These are phyloP conservation scores for Hymenoscyphus salicellus DNA, from an alignment of 2,329 filamentous ascomycete species.

Conservation along the genomic window DNA sequence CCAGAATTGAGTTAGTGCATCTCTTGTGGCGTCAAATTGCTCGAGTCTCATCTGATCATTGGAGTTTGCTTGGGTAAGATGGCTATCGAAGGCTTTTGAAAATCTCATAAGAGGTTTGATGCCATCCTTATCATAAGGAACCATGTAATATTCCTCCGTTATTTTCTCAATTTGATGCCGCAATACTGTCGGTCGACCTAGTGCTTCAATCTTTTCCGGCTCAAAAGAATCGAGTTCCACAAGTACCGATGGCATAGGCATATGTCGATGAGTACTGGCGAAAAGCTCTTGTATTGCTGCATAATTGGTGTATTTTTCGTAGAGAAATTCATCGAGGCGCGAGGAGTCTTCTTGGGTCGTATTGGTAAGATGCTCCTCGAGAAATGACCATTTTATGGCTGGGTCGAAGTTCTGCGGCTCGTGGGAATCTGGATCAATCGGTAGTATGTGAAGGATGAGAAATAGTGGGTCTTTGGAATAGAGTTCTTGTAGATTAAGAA, in stretches of 20 bases:
- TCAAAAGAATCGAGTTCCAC: conserved; percentile 1
- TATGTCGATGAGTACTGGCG: not conserved
- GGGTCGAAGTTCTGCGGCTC: conserved; percentile 4
- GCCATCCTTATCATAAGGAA: conserved; percentile 5
- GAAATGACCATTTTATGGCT: conserved; percentile 9
- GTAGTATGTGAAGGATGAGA: conserved; percentile 8
- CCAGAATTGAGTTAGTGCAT: not conserved
- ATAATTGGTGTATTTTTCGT: conserved; percentile 8
- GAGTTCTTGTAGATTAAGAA: not conserved
- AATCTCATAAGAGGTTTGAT: conserved; percentile 7
- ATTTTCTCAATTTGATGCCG: conserved; percentile 12
- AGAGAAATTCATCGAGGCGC: conserved; percentile 6
- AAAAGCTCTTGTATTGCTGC: conserved; percentile 11
- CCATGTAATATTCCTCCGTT: conserved; percentile 7
- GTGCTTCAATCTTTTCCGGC: not conserved
- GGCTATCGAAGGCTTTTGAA: conserved; percentile 6
- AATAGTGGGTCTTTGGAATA: conserved; percentile 7
- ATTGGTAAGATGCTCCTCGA: conserved; percentile 10
- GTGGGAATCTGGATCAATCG: not conserved
- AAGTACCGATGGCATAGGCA: not conserved
- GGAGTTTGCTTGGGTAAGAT: conserved; percentile 1
- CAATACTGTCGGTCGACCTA: conserved; percentile 11
- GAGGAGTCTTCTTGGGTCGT: conserved; percentile 2
- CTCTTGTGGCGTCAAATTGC: conserved; percentile 1
- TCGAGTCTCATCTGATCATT: conserved; percentile 8